A percentile compares a stretch with the other conserved stretches of the same genome.
Evolutionary conservation across 139 green algal species (phyloP).

Genomic region (Picochlorum sp.): DNA sequence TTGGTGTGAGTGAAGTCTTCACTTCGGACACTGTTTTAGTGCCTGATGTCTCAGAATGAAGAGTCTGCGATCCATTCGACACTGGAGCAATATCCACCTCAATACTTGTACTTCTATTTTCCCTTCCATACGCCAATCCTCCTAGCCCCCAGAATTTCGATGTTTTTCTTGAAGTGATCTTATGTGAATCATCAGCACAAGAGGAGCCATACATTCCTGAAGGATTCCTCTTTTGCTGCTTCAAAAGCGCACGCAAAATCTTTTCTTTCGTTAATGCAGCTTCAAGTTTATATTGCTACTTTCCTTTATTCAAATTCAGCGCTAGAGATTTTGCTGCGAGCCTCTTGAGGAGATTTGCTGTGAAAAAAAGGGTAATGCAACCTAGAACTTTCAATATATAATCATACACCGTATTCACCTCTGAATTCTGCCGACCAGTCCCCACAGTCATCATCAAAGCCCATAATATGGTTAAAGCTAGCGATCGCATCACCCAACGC

Average conservation of each 20-base stretch:
- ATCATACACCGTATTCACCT: neutral
- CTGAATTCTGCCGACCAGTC: neutral
- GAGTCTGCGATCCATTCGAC: neutral
- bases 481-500: conserved; percentile 9
- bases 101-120: neutral
- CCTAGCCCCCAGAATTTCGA: neutral
- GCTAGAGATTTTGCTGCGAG: conserved; percentile 56
- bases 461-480: conserved; percentile 7
- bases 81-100: neutral
- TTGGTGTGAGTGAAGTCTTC: no score
- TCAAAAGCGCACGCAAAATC: neutral
- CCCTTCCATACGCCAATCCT: neutral
- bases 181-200: neutral
- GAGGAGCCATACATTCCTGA: neutral
- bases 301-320: conserved; percentile 53
- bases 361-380: conserved; percentile 51
- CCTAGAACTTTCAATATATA: conserved; percentile 27
- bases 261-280: conserved; percentile 33
- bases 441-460: conserved; percentile 12
- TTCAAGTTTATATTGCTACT: conserved; percentile 62
- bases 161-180: neutral
- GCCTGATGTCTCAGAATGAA: neutral
- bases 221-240: neutral
- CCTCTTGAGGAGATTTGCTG: conserved; percentile 55
- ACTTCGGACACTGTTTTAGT: neutral